Base-by-base conservation (phyloP, 228 moss, liverwort and hornwort genomes). In the Sphagnum fallax region DNA sequence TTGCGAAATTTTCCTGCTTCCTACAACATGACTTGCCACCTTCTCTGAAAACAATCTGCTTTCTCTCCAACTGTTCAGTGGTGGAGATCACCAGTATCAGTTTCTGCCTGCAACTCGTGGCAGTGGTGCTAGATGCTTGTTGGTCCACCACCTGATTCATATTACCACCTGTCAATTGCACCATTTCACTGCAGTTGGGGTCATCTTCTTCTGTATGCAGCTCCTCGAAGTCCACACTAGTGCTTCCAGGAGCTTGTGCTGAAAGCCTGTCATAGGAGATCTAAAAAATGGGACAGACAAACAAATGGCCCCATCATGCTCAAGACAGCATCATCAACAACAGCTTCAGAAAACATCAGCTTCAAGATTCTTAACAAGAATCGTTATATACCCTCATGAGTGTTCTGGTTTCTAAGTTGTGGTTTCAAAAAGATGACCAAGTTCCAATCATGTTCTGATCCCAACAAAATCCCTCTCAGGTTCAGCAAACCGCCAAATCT, bases 261-360 rank as follows among this genome's bases (percentile, higher is more conserved):
- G 81, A 76, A 70, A 82, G 72, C 55, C 77, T 85, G 65, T 73
- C 75, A 69, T 85, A 85, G 70, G 81, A 75, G 62, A 74, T 73
- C 81, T 85, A 77, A 49, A 32, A 32, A 32, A 32, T 32, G 2
- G 32, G 32, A 32, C 32, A 32, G 32, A 32, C 32, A 32, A 32
- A 32, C 32, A 32, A 32, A 32, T 32, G 32, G 32, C 32, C 32
- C 32, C 32, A 32, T 32, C 32, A 32, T 32, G 32, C 32, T 32
- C 2, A 32, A 32, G 32, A 32, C 32, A 32, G 32, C 32, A 32
- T 32, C 32, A 32, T 32, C 32, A 32, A 32, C 32, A 32, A 32
- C 32, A 32, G 32, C 32, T 32, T 32, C 32, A 32, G 32, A 32
- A 32, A 32, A 32, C 32, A 2, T 32, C 32, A 32, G 32, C 32